These are phyloP conservation scores for Clitopilus hobsonii DNA, from an alignment of 768 basidiomycete genomes.

Conservation along the genomic window DNA sequence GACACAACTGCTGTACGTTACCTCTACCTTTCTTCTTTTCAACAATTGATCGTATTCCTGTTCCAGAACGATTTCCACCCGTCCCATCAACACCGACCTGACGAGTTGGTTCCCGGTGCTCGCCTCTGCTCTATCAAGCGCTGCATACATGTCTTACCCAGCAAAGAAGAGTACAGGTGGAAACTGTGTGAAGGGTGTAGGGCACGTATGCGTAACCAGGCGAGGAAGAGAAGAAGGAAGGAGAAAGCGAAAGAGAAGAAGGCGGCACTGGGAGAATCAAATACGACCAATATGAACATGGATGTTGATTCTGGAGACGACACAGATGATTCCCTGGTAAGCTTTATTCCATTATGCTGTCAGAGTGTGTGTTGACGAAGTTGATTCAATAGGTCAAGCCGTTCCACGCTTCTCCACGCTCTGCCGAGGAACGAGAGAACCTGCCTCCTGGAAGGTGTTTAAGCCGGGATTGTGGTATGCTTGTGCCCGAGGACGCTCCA, in stretches of 20 bases:
- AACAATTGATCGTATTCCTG: slow-evolving; percentile 2
- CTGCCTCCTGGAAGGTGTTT: slow-evolving; percentile 12
- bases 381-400: slow-evolving; percentile 1
- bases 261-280: background rate
- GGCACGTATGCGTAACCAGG: too few relatives aligned
- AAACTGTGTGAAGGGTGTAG: slow-evolving; percentile 35
- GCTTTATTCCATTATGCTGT: background rate
- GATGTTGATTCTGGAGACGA: background rate
- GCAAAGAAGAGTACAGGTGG: slow-evolving; percentile 30
- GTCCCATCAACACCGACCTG: background rate
- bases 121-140: slow-evolving; percentile 28
- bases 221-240: slow-evolving; percentile 20
- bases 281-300: background rate
- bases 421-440: background rate
- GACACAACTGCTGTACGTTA: slow-evolving; percentile 10
- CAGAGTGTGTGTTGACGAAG: background rate
- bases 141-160: slow-evolving; percentile 33
- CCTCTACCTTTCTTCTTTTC: background rate
- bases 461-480: slow-evolving; percentile 19
- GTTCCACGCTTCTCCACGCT: slow-evolving; percentile 7
- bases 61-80: background rate
- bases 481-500: slow-evolving; percentile 7
- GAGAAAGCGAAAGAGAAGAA: slow-evolving; percentile 7
- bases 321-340: background rate
- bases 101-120: slow-evolving; percentile 23